Evolutionary conservation across 2,329 filamentous ascomycete species (phyloP).

Genomic region (Rhinocladiella mackenziei): DNA sequence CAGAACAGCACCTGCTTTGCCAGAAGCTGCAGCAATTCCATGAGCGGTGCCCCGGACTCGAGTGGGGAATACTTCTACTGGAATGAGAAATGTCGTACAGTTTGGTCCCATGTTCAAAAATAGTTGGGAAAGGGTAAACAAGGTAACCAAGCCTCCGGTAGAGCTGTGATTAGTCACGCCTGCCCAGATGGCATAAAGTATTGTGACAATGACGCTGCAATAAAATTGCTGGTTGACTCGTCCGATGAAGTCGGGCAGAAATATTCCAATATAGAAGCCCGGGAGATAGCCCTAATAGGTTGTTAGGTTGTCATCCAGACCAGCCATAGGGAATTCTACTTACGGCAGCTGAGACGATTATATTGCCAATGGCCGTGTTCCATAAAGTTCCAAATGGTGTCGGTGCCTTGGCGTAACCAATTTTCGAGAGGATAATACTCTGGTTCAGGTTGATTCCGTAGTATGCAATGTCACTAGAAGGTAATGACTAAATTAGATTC

Average conservation of each 20-base stretch:
- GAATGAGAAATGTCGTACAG: constrained; percentile 60
- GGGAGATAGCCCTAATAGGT: constrained; percentile 27
- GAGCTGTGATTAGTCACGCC: constrained; percentile 31
- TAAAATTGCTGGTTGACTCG: constrained; percentile 29
- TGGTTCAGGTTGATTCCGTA: constrained; percentile 38
- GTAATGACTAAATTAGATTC: not conserved
- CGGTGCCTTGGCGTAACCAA: constrained; percentile 34
- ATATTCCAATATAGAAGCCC: constrained; percentile 30
- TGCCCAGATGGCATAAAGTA: constrained; percentile 34
- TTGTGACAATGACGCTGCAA: constrained; percentile 24
- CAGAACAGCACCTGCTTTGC: constrained; percentile 54
- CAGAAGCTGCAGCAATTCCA: constrained; percentile 58
- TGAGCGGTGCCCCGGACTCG: constrained; percentile 61
- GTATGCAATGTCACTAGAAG: constrained; percentile 32
- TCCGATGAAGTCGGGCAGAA: constrained; percentile 29
- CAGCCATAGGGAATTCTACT: not conserved
- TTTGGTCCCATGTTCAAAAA: constrained; percentile 49
- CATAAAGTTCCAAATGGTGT: constrained; percentile 35
- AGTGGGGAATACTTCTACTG: constrained; percentile 62
- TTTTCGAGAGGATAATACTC: constrained; percentile 33
- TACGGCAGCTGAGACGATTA: constrained; percentile 34
- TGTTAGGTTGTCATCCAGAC: not conserved
- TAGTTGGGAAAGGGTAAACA: constrained; percentile 34
- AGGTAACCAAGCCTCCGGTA: constrained; percentile 30
- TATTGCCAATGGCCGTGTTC: constrained; percentile 36